Evolutionary conservation across 108 stramenopile genomes (phyloP), one percentile per base, ranked within the genome.

Genomic region (Cyclotella sp.): DNA sequence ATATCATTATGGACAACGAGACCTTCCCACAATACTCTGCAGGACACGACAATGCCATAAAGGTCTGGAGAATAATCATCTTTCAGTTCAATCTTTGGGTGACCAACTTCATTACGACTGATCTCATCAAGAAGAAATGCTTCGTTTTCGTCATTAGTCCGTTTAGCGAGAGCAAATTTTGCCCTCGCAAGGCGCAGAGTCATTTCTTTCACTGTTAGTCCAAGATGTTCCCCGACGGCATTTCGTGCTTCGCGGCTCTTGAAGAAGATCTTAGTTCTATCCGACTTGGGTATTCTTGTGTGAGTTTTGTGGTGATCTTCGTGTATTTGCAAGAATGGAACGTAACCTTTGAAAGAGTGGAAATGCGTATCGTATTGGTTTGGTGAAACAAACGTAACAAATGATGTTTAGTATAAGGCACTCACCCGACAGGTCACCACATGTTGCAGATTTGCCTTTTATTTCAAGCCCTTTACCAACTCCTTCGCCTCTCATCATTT

Each of bases 381-480:
- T 9, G 15, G 18, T n/a, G 47, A 24, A 57, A 22, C 24, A 24
- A 4, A 24, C 1, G 24, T 57, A 22, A 8, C n/a, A 12, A 0
- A 5, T 26, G 12, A 26, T 12, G n/a, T n/a, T 22, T 26, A 39
- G 29, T 1, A 15, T 4, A 7, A 39, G 30, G 3, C 3, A 61
- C 60, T 39, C 30, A 61, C 60, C 60, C 13, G 60, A 61, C 0
- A 91, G 54, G 21, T 47, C 71, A 9, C 91, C 91, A 41, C 61
- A 43, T 51, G 84, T 84, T 42, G 91, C 90, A 19, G 85, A 86
- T 71, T 91, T 91, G 15, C 90, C 90, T 64, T 91, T 91, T 41
- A 91, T 86, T 54, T 91, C 88, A 47, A 91, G 77, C 40, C 91
- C 88, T 68, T 91, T 91, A 8, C 91, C 91, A 3, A 82, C 78